These are phyloP conservation scores for Pachyrhizus erosus DNA, from an alignment of 306 rosid genomes.

Conservation along the genomic window DNA sequence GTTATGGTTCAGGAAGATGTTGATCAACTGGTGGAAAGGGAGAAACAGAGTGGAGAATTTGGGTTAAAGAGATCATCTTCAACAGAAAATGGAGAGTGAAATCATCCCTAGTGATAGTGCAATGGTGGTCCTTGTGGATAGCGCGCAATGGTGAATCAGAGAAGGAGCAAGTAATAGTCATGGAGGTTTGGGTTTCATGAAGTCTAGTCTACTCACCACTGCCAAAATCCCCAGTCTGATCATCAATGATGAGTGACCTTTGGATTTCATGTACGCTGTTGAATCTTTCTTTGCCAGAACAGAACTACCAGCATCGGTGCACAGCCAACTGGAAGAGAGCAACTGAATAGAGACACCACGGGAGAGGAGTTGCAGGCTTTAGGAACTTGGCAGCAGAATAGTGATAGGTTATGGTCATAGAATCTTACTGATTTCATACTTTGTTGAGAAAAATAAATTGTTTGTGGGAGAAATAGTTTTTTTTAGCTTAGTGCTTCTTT, in stretches of 20 bases:
- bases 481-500: neutral
- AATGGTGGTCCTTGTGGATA: neutral
- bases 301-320: neutral
- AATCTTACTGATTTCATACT: neutral
- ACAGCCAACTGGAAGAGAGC: conserved; percentile 22
- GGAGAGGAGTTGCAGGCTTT: neutral
- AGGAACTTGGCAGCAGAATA: neutral
- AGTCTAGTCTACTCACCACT: neutral
- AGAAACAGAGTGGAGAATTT: neutral
- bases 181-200: neutral
- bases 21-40: neutral
- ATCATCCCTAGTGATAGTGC: neutral
- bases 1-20: neutral
- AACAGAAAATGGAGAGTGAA: neutral
- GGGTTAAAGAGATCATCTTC: neutral
- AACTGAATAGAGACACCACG: neutral
- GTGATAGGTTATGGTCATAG: neutral
- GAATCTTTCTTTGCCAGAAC: neutral
- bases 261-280: neutral
- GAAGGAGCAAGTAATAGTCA: neutral
- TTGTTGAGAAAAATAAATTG: neutral
- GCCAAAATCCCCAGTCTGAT: neutral
- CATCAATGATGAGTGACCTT: neutral
- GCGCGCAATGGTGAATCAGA: neutral
- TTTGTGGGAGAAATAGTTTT: neutral